Evolutionary conservation across 495 filamentous ascomycete species (phyloP).

Genomic region (Tuber aestivum): DNA sequence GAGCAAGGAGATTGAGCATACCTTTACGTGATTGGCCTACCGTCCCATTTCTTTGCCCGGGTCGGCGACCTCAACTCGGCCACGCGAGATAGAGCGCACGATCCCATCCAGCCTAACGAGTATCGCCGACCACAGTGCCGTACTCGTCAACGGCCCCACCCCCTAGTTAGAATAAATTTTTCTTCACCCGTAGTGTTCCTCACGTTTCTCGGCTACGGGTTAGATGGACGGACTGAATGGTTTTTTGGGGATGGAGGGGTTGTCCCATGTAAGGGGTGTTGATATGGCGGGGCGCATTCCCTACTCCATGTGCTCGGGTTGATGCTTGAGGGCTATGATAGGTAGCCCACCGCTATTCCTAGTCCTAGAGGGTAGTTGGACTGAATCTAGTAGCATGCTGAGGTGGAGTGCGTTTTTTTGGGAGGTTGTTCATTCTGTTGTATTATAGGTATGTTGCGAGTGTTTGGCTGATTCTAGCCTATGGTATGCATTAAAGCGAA

Average conservation of each 20-base stretch:
- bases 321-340: not conserved
- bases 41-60: too few species aligned
- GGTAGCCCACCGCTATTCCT: not conserved
- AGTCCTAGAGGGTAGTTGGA: not conserved
- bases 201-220: not conserved
- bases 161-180: not conserved
- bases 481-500: not conserved
- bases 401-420: not conserved
- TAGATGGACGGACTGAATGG: not conserved
- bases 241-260: not conserved
- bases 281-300: not conserved
- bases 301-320: not conserved
- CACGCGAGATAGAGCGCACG: not conserved
- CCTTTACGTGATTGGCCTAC: too few species aligned
- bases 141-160: not conserved
- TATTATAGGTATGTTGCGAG: not conserved
- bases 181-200: not conserved
- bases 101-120: not conserved
- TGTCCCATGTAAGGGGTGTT: not conserved
- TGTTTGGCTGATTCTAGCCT: not conserved
- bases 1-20: too few species aligned
- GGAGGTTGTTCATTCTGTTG: not conserved
- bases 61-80: too few species aligned
- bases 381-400: not conserved
- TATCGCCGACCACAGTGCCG: not conserved